These are phyloP conservation scores for Ruellia speciosa DNA, from an alignment of 305 asterid species.

Conservation along the genomic window DNA sequence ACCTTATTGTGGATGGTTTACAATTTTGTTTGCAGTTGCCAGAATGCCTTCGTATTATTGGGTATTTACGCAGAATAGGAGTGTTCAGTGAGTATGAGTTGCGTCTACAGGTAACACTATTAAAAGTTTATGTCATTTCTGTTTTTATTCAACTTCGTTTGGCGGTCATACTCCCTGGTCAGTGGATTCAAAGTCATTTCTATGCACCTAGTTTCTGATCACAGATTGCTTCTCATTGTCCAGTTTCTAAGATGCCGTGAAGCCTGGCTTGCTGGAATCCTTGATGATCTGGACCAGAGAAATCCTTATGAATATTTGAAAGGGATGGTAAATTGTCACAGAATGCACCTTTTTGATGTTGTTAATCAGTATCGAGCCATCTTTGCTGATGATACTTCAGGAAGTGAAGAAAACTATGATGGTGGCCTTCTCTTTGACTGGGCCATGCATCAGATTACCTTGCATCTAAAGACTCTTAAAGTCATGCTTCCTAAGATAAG, in stretches of 20 bases:
- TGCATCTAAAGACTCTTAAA: slow-evolving; percentile 53
- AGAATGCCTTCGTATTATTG: slow-evolving; percentile 75
- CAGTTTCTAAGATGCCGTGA: slow-evolving; percentile 78
- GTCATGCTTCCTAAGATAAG: slow-evolving; percentile 68
- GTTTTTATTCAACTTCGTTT: background rate
- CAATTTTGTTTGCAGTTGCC: slow-evolving; percentile 45
- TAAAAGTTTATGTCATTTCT: background rate
- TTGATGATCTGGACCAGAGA: slow-evolving; percentile 70
- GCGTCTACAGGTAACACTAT: slow-evolving; percentile 59
- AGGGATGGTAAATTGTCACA: slow-evolving; percentile 65
- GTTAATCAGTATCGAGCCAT: slow-evolving; percentile 75
- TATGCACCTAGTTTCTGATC: slow-evolving; percentile 17
- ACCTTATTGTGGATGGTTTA: slow-evolving; percentile 10
- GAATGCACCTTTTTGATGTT: slow-evolving; percentile 69
- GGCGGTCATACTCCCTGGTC: slow-evolving; percentile 6
- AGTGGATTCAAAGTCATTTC: background rate
- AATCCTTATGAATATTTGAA: slow-evolving; percentile 69
- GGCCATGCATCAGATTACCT: slow-evolving; percentile 70
- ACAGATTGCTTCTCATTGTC: slow-evolving; percentile 11
- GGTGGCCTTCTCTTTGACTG: slow-evolving; percentile 81
- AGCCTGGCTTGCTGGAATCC: slow-evolving; percentile 72
- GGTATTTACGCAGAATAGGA: slow-evolving; percentile 71
- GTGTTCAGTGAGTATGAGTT: slow-evolving; percentile 72
- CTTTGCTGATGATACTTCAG: slow-evolving; percentile 66
- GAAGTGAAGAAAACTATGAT: slow-evolving; percentile 68